Conservation (phyloP, 1,139 yeast genomes). For the Kazachstania sp. region DNA sequence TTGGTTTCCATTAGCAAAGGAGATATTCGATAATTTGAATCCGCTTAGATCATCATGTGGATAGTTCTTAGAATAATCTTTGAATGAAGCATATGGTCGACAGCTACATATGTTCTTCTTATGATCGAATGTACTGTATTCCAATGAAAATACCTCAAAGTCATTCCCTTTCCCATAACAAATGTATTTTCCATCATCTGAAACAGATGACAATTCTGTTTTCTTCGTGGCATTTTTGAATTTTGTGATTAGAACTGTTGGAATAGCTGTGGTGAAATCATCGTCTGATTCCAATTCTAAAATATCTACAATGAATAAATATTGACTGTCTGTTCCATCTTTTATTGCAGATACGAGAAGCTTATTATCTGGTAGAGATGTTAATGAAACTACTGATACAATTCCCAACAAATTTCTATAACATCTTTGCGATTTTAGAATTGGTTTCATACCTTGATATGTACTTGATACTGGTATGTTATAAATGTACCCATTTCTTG, state of each 20-base stretch:
- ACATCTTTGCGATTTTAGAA: background rate
- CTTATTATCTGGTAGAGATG: background rate
- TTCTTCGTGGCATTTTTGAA: slow-evolving; percentile 15
- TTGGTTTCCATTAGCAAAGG: background rate
- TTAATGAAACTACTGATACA: slow-evolving; percentile 1
- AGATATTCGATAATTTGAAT: background rate
- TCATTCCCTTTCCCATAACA: slow-evolving; percentile 22
- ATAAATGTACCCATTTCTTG: background rate
- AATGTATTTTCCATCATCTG: slow-evolving; percentile 14
- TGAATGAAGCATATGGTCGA: background rate
- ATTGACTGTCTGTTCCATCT: background rate
- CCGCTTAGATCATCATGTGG: background rate
- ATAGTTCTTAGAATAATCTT: background rate
- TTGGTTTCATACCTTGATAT: background rate
- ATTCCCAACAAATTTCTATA: background rate
- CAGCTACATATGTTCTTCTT: background rate
- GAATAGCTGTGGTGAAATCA: background rate
- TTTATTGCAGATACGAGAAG: slow-evolving; percentile 3
- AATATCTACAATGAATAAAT: slow-evolving; percentile 1
- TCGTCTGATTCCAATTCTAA: background rate
- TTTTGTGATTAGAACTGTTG: slow-evolving; percentile 8
- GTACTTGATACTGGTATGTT: background rate
- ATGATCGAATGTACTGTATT: background rate
- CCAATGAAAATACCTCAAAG: slow-evolving; percentile 18
- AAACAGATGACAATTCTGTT: slow-evolving; percentile 15